Evolutionary conservation across 1,284 basidiomycete species (phyloP), one percentile per base, ranked within the genome.

Genomic region (Cystobasidium pallidum): DNA sequence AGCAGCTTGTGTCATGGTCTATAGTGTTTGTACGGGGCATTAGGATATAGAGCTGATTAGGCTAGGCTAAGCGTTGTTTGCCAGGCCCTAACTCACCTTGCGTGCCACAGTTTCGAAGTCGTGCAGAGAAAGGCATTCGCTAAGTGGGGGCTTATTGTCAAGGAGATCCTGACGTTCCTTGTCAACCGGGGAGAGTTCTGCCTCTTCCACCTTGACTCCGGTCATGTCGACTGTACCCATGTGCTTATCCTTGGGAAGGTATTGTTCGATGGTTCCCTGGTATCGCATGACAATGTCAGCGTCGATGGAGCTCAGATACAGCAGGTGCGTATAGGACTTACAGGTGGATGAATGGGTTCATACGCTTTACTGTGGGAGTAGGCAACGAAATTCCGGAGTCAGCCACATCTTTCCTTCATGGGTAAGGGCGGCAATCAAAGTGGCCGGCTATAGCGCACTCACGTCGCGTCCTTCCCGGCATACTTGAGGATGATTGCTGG

Each of bases 51-150:
- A 45, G 3, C 6, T 3, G n/a, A 45, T 45, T 45, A 45, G 43
- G n/a, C n/a, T n/a, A n/a, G n/a, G 8, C 39, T 41, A 41, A 41
- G 21, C 30, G 34, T 30, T 21, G 24, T 51, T 43, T 24, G 13
- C 45, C 24, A 39, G 6, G 39, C 15, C 8, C 26, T 30, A 13
- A 26, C 30, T 49, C 24, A 66, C 68, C 59, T 59, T 63, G n/a
- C 45, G 66, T 39, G 66, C 72, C 30, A 70, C 58, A 1, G 41
- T 57, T 84, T 95, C 93, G 76, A 97, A 94, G 81, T 97, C 93
- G 80, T 94, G 91, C 76, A 96, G 82, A 77, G 90, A 93, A 41
- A 95, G 84, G 66, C 93, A 89, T 80, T 91, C 88, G 62, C 86
- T 85, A 26, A 96, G 83, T 1, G 86, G 83, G 0, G 92, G 92